Conservation (phyloP, 2,329 filamentous ascomycete species). For the Ophiostoma montium region DNA sequence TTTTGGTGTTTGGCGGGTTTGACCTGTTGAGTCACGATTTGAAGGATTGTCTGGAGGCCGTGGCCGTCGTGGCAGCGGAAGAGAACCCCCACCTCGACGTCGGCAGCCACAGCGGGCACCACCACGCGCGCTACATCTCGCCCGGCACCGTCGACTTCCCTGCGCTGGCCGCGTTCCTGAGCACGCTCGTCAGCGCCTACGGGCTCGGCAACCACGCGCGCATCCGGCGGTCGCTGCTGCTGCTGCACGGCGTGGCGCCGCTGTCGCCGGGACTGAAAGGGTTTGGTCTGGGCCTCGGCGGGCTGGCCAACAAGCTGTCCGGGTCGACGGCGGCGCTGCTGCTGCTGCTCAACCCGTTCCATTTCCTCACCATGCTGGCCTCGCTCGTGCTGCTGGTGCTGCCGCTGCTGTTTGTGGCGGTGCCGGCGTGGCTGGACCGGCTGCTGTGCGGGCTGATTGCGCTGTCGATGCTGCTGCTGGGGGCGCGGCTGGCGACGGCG, state of each 20-base stretch:
- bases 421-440: constrained; percentile 73
- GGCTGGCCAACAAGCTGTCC: constrained; percentile 28
- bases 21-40: constrained; percentile 89
- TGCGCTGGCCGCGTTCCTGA: constrained; percentile 64
- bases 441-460: constrained; percentile 71
- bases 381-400: constrained; percentile 60
- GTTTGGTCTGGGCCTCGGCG: constrained; percentile 44
- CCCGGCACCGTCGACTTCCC: constrained; percentile 70
- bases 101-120: constrained; percentile 35
- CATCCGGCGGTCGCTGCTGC: constrained; percentile 71
- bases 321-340: constrained; percentile 45
- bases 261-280: not conserved
- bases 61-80: not conserved
- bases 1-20: constrained; percentile 93
- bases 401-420: constrained; percentile 64
- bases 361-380: constrained; percentile 85
- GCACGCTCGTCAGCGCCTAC: constrained; percentile 76
- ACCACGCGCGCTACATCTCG: constrained; percentile 33
- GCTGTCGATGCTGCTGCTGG: constrained; percentile 75
- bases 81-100: constrained; percentile 38
- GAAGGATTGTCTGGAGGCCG: constrained; percentile 72
- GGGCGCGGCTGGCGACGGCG: constrained; percentile 67
- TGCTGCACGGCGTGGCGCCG: constrained; percentile 8
- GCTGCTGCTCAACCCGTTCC: constrained; percentile 85
- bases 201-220: constrained; percentile 80